phyloP scores from a whole-genome alignment of 768 basidiomycete species.

The Baorangia bicolor region DNA sequence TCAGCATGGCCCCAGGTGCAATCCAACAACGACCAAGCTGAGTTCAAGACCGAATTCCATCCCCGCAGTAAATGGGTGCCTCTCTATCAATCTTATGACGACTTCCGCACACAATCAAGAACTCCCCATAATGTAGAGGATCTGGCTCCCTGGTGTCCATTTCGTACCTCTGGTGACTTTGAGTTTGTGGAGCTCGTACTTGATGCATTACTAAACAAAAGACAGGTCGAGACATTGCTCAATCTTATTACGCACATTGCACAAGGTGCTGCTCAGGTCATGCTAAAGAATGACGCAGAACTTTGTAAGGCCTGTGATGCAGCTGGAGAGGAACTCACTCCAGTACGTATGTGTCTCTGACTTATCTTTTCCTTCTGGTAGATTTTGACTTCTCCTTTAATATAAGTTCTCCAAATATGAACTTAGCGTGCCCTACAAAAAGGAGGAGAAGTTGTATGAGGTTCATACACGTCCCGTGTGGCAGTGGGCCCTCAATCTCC shows the following conservation, averaged over 20 bases:
- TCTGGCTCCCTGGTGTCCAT: slow-evolving; percentile 32
- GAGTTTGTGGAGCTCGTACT: slow-evolving; percentile 29
- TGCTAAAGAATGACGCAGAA: slow-evolving; percentile 18
- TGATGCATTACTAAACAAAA: slow-evolving; percentile 18
- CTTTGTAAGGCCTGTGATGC: slow-evolving; percentile 19
- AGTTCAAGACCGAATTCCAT: background rate
- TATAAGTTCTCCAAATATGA: slow-evolving; percentile 16
- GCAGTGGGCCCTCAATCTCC: slow-evolving; percentile 30
- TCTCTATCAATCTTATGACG: background rate
- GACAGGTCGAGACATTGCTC: slow-evolving; percentile 19
- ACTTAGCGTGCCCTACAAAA: slow-evolving; percentile 19
- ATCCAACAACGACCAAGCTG: background rate
- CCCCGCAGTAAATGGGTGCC: background rate
- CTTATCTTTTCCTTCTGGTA: background rate
- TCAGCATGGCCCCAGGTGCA: background rate
- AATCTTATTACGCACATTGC: slow-evolving; percentile 12
- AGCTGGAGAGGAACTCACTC: slow-evolving; percentile 2
- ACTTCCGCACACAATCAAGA: background rate
- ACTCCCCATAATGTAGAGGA: background rate
- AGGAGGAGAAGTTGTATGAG: slow-evolving; percentile 13
- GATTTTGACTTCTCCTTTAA: background rate
- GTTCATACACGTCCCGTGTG: slow-evolving; percentile 24
- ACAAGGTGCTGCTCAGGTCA: slow-evolving; percentile 8
- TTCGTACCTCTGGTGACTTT: slow-evolving; percentile 28
- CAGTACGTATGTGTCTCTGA: background rate